These are phyloP conservation scores for Phenoliferia sp. DNA, from an alignment of 1,284 basidiomycete genomes.

Conservation along the genomic window DNA sequence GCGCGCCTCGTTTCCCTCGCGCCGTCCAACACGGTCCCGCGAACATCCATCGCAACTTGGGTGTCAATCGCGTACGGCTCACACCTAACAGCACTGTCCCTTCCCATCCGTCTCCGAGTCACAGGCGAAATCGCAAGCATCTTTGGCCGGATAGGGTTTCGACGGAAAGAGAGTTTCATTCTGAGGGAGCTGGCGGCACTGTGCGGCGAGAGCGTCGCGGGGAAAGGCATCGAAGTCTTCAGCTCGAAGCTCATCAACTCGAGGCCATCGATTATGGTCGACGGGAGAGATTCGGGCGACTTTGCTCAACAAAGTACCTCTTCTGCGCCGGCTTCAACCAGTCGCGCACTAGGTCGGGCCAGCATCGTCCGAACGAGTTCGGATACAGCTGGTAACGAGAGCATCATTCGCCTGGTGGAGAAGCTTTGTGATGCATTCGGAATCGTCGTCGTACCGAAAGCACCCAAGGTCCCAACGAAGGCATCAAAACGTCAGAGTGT, in stretches of 20 bases:
- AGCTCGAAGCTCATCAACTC: background rate
- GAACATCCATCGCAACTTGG: slow-evolving; percentile 24
- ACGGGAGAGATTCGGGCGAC: too few relatives aligned
- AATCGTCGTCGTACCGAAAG: slow-evolving; percentile 45
- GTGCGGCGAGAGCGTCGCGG: slow-evolving; percentile 27
- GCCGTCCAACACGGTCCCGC: slow-evolving; percentile 26
- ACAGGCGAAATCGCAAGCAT: slow-evolving; percentile 66
- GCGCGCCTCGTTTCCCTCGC: slow-evolving; percentile 18
- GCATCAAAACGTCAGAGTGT: slow-evolving; percentile 10
- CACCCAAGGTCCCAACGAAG: slow-evolving; percentile 1
- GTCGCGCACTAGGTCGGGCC: background rate
- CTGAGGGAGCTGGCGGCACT: slow-evolving; percentile 56
- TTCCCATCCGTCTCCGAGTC: slow-evolving; percentile 64
- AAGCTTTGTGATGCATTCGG: slow-evolving; percentile 72
- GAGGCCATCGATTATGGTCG: too few relatives aligned
- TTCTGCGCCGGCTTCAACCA: too few relatives aligned
- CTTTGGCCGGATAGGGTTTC: slow-evolving; percentile 71
- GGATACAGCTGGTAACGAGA: slow-evolving; percentile 64
- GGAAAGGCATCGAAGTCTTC: slow-evolving; percentile 21
- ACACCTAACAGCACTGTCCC: slow-evolving; percentile 49
- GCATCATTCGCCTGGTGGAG: slow-evolving; percentile 65
- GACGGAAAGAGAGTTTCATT: slow-evolving; percentile 76
- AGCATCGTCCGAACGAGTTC: slow-evolving; percentile 23
- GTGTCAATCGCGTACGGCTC: slow-evolving; percentile 24
- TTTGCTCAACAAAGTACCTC: too few relatives aligned